These are phyloP conservation scores for Dryadomyces quercus-mongolicae DNA, from an alignment of 2,329 filamentous ascomycete genomes.

Conservation along the genomic window DNA sequence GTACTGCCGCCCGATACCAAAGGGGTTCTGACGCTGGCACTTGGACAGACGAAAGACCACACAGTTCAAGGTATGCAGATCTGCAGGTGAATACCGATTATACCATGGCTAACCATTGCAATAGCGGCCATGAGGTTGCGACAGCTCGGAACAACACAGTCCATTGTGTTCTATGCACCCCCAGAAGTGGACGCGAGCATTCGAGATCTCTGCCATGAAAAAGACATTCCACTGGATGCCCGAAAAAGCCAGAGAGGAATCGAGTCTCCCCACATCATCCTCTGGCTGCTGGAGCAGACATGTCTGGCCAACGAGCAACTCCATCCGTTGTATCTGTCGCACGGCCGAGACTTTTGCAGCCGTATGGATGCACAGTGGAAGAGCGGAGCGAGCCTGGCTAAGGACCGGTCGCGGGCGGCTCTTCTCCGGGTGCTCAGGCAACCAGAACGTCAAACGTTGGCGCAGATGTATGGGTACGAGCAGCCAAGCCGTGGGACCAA, in stretches of 20 bases:
- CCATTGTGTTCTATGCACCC: constrained; percentile 41
- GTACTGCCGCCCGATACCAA: constrained; percentile 33
- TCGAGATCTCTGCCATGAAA: constrained; percentile 28
- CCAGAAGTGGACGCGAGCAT: constrained; percentile 53
- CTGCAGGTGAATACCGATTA: neutral
- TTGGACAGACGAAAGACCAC: constrained; percentile 47
- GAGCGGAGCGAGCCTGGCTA: constrained; percentile 14
- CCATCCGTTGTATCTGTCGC: constrained; percentile 43
- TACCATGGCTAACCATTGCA: neutral
- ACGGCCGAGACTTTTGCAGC: constrained; percentile 48
- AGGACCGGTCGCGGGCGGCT: constrained; percentile 25
- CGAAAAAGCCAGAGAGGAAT: constrained; percentile 11
- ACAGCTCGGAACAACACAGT: constrained; percentile 43
- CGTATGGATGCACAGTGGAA: constrained; percentile 35
- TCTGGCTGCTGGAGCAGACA: constrained; percentile 53
- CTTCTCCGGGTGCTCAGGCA: constrained; percentile 35
- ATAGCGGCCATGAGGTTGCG: constrained; percentile 53
- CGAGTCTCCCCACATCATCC: constrained; percentile 29
- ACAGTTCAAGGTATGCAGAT: constrained; percentile 40
- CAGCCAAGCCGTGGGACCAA: neutral
- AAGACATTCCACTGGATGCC: rapidly evolving
- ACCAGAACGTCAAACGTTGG: constrained; percentile 42
- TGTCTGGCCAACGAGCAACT: constrained; percentile 48
- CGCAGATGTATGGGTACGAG: constrained; percentile 38
- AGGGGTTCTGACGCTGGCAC: constrained; percentile 43